Conservation (phyloP, 106 monocot genomes). For the Ottelia alismoides region DNA sequence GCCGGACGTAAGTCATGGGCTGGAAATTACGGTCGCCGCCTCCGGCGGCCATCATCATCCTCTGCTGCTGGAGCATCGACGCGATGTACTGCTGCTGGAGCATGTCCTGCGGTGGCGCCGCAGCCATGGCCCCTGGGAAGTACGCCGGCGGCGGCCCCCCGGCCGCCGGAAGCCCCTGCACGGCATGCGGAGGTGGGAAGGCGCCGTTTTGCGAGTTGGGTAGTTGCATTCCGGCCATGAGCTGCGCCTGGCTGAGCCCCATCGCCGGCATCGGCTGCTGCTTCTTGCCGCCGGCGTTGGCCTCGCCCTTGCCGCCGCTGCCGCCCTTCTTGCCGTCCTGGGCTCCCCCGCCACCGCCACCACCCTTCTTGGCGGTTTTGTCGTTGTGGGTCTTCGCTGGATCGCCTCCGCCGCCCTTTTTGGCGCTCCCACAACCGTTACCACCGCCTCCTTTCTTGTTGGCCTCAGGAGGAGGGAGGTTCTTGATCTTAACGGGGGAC, state of each 20-base stretch:
- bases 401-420: constrained; percentile 11
- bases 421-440: constrained; percentile 1
- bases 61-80: constrained; percentile 14
- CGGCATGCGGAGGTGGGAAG: constrained; percentile 10
- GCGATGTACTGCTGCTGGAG: constrained; percentile 36
- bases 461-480: constrained; percentile 4
- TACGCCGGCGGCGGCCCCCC: constrained; percentile 22
- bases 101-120: constrained; percentile 1
- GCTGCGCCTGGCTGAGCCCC: constrained; percentile 7
- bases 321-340: constrained; percentile 2
- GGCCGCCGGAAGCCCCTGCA: constrained; percentile 26
- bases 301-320: constrained; percentile 6
- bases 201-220: constrained; percentile 5
- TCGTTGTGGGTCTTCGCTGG: constrained; percentile 1
- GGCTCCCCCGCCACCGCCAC: neutral
- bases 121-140: constrained; percentile 12
- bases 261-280: constrained; percentile 19
- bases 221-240: constrained; percentile 8
- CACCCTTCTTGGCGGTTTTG: neutral
- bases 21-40: too few species aligned
- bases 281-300: neutral
- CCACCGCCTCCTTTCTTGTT: constrained; percentile 22
- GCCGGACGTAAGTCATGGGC: too few species aligned
- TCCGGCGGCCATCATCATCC: constrained; percentile 40
- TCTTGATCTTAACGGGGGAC: constrained; percentile 30